A percentile compares a stretch with the other conserved stretches of the same genome.
Conservation (phyloP, 139 green algal genomes). For the Astrephomene gubernaculifera region DNA sequence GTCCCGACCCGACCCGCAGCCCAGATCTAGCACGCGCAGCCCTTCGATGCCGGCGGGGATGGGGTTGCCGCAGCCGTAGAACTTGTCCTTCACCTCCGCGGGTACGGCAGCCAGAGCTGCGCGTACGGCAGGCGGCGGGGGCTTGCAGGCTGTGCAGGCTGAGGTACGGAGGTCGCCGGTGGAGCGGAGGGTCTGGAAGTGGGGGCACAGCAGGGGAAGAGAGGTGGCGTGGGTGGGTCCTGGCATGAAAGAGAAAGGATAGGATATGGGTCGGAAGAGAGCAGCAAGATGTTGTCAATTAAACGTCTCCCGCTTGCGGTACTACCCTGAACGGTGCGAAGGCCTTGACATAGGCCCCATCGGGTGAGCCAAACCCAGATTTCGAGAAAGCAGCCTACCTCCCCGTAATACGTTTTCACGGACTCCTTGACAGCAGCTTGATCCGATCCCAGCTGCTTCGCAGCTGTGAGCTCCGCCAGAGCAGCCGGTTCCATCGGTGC, state of each 20-base stretch:
- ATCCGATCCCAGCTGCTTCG: conserved; percentile 35
- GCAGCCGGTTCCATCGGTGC: conserved; percentile 18
- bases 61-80: conserved; percentile 95
- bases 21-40: conserved; percentile 78
- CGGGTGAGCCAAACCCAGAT: too few species aligned
- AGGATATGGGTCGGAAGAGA: too few species aligned
- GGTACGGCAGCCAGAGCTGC: conserved; percentile 43
- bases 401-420: conserved; percentile 91
- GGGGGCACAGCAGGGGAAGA: too few species aligned
- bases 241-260: too few species aligned
- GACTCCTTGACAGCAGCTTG: conserved; percentile 49
- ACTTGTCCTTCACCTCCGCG: conserved; percentile 51
- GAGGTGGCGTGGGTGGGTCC: too few species aligned
- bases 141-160: conserved; percentile 84
- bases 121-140: conserved; percentile 55
- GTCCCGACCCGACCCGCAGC: conserved; percentile 90
- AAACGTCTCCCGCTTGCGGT: too few species aligned
- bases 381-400: too few species aligned
- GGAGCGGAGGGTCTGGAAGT: conserved; percentile 71
- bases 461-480: conserved; percentile 29
- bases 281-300: too few species aligned
- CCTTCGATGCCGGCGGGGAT: conserved; percentile 88
- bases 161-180: conserved; percentile 88
- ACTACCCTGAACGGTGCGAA: too few species aligned
- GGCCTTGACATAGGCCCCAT: too few species aligned